Evolutionary conservation across 768 basidiomycete genomes (phyloP).

Genomic region (Psilocybe subaeruginosa): DNA sequence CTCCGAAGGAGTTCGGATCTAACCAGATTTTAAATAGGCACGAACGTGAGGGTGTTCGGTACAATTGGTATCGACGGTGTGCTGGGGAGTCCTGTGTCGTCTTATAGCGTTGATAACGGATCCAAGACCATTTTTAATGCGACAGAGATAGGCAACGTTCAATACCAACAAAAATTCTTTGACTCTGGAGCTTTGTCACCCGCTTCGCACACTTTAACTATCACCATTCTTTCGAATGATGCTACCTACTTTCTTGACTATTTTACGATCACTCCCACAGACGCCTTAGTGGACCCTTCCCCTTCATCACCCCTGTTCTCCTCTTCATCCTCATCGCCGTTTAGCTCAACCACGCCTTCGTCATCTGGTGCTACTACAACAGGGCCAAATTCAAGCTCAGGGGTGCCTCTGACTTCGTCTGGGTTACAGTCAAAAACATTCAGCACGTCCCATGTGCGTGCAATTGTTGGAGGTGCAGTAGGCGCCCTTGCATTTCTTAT

Average conservation of each 20-base stretch:
- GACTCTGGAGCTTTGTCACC: neutral
- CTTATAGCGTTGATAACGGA: neutral
- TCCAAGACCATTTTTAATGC: neutral
- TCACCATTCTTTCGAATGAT: neutral
- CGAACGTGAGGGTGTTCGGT: neutral
- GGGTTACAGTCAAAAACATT: no score
- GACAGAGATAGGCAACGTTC: neutral
- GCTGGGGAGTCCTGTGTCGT: neutral
- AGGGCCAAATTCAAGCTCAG: no score
- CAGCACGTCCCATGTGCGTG: no score
- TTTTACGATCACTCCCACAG: neutral
- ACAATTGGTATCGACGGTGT: neutral
- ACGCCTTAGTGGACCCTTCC: no score
- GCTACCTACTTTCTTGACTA: neutral
- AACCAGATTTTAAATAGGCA: neutral
- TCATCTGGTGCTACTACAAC: no score
- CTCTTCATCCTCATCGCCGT: no score
- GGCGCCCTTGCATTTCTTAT: neutral
- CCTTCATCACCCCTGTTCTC: no score
- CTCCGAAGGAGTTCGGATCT: neutral
- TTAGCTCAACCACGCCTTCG: no score
- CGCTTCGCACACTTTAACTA: neutral
- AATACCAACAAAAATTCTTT: slow-evolving; percentile 3
- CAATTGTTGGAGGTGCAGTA: neutral
- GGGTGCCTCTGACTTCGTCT: no score